Base-by-base conservation (phyloP, 202 grass and related monocot genomes). In the Schoenoplectus triqueter region DNA sequence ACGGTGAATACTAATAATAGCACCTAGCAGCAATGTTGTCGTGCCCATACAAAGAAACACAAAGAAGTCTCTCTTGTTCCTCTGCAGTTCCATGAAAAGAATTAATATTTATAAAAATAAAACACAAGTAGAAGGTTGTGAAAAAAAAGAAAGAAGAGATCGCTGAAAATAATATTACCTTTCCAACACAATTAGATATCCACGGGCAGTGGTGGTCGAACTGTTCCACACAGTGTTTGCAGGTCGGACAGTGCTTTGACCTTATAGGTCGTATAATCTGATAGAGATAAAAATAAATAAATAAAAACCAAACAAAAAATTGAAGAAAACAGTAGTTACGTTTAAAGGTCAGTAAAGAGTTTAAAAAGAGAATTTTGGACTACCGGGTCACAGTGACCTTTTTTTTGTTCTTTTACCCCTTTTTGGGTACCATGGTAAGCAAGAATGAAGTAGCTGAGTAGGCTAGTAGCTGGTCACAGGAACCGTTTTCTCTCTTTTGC, bases 181-280 rank as follows among this genome's bases (percentile, higher is more conserved):
- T 98, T 57, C 96, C 96, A 87, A 98, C 93, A 88, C 93, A 98
- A 74, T 94, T 98, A 86, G 96, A 98, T 88, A 98, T 95, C 91
- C 92, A 95, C 9, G 96, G 96, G 85, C 96, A 95, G 74, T 95
- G 92, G 93, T 98, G 91, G 71, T 98, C 92, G 83, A 95, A 98
- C 84, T 95, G 92, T 79, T 98, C 92, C 48, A 98, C 91, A 78
- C 92, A 98, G 64, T 92, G 95, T 64, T 92, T 93, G 84, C 96
- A 98, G 76, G 78, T 89, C 51, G 93, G 93, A 87, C 96, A 98
- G 70, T 98, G 96, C 88, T 98, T 98, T 55, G 96, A 98, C 20
- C 96, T 90, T 79, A 98, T 83, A 88, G 96, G 92, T 14, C 96
- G 89, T 83, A 98, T 95, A 89, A 98, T 98, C 96, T 98, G 82